Conservation (phyloP, 2,329 filamentous ascomycete genomes). For the Neophaeococcomyces mojaviensis region DNA sequence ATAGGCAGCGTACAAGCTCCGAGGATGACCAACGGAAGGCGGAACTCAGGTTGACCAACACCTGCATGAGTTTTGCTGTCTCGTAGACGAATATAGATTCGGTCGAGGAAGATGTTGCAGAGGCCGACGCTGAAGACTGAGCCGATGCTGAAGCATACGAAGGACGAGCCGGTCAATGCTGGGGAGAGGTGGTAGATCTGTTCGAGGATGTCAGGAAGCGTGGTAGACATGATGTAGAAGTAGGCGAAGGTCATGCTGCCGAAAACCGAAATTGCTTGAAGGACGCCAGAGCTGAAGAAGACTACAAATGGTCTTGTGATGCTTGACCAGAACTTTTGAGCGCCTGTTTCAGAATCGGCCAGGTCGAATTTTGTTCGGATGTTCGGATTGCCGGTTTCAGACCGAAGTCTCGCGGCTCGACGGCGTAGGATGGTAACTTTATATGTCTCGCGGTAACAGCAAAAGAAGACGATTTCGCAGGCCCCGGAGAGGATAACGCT, state of each 20-base stretch:
- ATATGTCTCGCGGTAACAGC: constrained; percentile 28
- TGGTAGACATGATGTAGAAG: constrained; percentile 38
- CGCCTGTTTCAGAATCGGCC: constrained; percentile 5
- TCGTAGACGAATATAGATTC: constrained; percentile 24
- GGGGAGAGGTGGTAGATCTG: constrained; percentile 24
- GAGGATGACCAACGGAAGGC: constrained; percentile 41
- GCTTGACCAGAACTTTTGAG: constrained; percentile 30
- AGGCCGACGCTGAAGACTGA: constrained; percentile 20
- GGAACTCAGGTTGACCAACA: constrained; percentile 33
- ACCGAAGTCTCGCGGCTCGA: constrained; percentile 25
- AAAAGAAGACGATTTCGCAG: constrained; percentile 22
- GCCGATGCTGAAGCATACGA: constrained; percentile 23
- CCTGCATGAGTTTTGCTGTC: constrained; percentile 24
- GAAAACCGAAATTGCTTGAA: constrained; percentile 42
- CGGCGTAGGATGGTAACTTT: constrained; percentile 26
- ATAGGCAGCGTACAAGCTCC: constrained; percentile 32
- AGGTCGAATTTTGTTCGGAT: constrained; percentile 18
- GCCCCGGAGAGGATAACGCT: constrained; percentile 13
- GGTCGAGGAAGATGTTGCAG: constrained; percentile 19
- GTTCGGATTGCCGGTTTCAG: constrained; percentile 22
- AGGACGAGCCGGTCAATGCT: constrained; percentile 24
- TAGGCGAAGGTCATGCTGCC: constrained; percentile 41
- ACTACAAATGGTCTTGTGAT: constrained; percentile 51
- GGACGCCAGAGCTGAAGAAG: constrained; percentile 49
- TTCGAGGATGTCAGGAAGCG: constrained; percentile 28